phyloP scores from a whole-genome alignment of 1,284 basidiomycete species.

The Naganishia sp. region DNA sequence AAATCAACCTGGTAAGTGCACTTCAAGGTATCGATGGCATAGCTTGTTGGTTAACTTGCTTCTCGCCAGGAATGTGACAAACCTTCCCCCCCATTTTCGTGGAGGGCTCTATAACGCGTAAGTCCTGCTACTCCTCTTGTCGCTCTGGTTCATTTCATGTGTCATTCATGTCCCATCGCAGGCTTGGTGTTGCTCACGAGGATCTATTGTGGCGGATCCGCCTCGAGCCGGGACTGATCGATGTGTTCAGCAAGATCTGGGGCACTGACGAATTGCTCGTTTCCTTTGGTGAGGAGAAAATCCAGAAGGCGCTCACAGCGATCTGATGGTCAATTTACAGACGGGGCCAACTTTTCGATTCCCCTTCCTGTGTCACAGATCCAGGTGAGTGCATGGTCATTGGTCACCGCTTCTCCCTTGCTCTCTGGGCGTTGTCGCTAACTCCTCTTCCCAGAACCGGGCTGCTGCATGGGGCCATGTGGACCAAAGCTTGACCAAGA shows the following conservation, averaged over 20 bases:
- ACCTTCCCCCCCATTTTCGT: slow-evolving; percentile 31
- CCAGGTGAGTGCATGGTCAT: no score
- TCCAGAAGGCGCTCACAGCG: no score
- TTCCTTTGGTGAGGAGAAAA: slow-evolving; percentile 40
- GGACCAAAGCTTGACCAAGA: slow-evolving; percentile 50
- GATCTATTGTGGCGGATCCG: slow-evolving; percentile 54
- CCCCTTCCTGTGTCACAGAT: no score
- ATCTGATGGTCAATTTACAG: not conserved
- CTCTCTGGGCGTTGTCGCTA: no score
- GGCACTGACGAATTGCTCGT: slow-evolving; percentile 53
- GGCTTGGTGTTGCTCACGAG: slow-evolving; percentile 49
- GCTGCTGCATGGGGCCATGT: slow-evolving; percentile 50
- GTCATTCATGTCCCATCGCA: slow-evolving; percentile 37
- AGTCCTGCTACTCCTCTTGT: not conserved
- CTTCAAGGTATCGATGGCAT: not conserved
- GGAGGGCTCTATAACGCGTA: slow-evolving; percentile 31
- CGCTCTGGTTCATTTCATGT: no score
- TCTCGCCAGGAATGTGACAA: slow-evolving; percentile 27
- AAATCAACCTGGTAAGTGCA: slow-evolving; percentile 40
- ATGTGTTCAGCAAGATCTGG: slow-evolving; percentile 51
- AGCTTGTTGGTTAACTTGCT: no score
- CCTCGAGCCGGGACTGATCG: slow-evolving; percentile 46
- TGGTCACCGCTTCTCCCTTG: no score
- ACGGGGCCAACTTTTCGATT: no score
- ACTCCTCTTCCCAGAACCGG: no score